Evolutionary conservation across 2,329 filamentous ascomycete species (phyloP), one percentile per base, ranked within the genome.

Genomic region (Graphium sp.): DNA sequence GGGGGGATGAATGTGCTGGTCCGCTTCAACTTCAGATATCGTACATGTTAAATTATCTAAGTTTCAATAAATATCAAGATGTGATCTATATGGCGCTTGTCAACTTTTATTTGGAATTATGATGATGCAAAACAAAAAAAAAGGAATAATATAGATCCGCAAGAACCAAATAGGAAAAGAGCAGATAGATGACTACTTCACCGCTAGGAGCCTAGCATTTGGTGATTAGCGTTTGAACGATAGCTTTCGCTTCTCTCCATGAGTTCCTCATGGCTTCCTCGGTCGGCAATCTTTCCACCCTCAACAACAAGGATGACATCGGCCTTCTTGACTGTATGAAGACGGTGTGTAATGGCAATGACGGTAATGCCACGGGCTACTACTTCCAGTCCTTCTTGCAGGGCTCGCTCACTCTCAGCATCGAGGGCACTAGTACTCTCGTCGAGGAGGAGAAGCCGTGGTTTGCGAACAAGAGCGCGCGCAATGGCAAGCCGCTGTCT

Each of bases 351-450:
- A 32, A 72, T 67, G 14, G 64, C 64, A 36, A 72, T 55, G 11
- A 70, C 63, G 0, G 66, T 72, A 25, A 66, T 64, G 31, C 47
- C 62, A 26, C 53, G 54, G 3, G 59, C 57, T 0, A 59, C 66
- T 34, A 51, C 57, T 47, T 79, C 70, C 24, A 83, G 52, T n/a
- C 71, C 74, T 16, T 75, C 61, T 31, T 80, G 66, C 15, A 91
- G 62, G 7, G 74, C 50, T 5, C 58, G 56, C 28, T 81, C 76
- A 28, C 67, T 76, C 41, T 74, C 73, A 0, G 69, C 66, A 41
- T 91, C 82, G 3, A 92, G 58, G 4, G 76, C 77, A 23, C 72
- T 79, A 0, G 82, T 91, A 18, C 78, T 78, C 55, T 91, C 82
- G 41, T 92, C 83, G 1, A 91, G 59, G 22, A 92, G 65, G 12